Conservation (phyloP, 108 stramenopile species). For the Skeletonema potamos region DNA sequence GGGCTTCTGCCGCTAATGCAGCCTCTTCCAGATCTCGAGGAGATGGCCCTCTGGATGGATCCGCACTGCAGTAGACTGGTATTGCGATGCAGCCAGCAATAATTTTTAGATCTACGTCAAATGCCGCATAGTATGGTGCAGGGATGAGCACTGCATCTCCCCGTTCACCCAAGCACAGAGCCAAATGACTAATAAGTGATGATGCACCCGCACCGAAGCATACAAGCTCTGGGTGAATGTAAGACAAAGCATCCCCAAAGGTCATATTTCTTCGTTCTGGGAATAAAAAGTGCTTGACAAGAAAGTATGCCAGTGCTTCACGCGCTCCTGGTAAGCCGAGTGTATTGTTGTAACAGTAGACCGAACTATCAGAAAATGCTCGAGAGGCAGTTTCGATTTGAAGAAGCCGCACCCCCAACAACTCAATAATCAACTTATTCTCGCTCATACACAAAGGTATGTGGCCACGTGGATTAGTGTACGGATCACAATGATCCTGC, state of each 20-base stretch:
- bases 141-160: conserved; percentile 91
- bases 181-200: conserved; percentile 66
- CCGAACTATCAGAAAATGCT: conserved; percentile 72
- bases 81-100: conserved; percentile 70
- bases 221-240: conserved; percentile 66
- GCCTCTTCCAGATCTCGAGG: conserved; percentile 69
- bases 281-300: conserved; percentile 41
- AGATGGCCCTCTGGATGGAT: conserved; percentile 70
- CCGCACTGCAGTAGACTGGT: conserved; percentile 47
- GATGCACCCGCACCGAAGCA: conserved; percentile 75
- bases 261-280: conserved; percentile 39
- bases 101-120: conserved; percentile 84
- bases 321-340: conserved; percentile 73
- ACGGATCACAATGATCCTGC: conserved; percentile 68
- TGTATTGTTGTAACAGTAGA: conserved; percentile 80
- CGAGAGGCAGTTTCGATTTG: conserved; percentile 62
- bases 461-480: conserved; percentile 59
- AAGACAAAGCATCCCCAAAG: conserved; percentile 49
- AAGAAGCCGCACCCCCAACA: conserved; percentile 67
- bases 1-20: conserved; percentile 37
- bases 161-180: conserved; percentile 67
- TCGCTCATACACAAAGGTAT: conserved; percentile 82
- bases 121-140: conserved; percentile 93
- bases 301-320: conserved; percentile 83
- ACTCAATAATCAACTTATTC: conserved; percentile 77